Conservation (phyloP, 2,329 filamentous ascomycete genomes). For the Cercospora sp. region DNA sequence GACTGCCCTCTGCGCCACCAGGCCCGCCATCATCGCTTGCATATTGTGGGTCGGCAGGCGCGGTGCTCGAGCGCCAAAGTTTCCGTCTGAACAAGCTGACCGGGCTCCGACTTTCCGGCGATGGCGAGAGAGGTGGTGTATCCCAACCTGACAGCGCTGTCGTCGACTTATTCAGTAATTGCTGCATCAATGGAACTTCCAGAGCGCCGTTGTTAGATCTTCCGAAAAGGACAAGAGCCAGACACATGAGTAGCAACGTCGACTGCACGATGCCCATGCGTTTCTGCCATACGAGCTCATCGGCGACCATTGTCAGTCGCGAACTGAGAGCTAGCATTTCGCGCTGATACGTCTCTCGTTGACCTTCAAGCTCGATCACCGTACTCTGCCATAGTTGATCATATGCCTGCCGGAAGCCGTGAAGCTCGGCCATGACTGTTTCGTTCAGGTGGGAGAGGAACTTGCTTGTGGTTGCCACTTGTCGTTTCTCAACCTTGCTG, state of each 20-base stretch:
- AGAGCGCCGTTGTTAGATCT: slow-evolving; percentile 34
- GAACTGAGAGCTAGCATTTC: slow-evolving; percentile 80
- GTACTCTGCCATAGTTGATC: slow-evolving; percentile 97
- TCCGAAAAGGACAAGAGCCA: slow-evolving; percentile 81
- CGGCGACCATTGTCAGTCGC: slow-evolving; percentile 83
- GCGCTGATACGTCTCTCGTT: slow-evolving; percentile 77
- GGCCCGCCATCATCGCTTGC: slow-evolving; percentile 15
- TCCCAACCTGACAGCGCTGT: slow-evolving; percentile 38
- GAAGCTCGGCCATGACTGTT: slow-evolving; percentile 80
- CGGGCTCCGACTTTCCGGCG: slow-evolving; percentile 34
- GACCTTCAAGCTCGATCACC: slow-evolving; percentile 83
- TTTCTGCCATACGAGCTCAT: slow-evolving; percentile 82
- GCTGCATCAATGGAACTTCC: slow-evolving; percentile 49
- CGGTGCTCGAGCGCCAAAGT: slow-evolving; percentile 38
- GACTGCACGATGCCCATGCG: slow-evolving; percentile 92
- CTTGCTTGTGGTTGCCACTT: slow-evolving; percentile 75
- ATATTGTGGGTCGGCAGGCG: slow-evolving; percentile 15
- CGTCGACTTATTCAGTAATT: slow-evolving; percentile 42
- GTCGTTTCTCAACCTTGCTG: slow-evolving; percentile 80
- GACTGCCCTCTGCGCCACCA: slow-evolving; percentile 11
- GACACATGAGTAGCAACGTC: slow-evolving; percentile 79
- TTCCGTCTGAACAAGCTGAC: slow-evolving; percentile 37
- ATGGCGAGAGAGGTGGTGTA: slow-evolving; percentile 40
- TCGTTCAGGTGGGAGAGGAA: slow-evolving; percentile 85
- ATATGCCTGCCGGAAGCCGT: slow-evolving; percentile 77